phyloP scores from a whole-genome alignment of 2,329 filamentous ascomycete genomes.

The Epichloe sylvatica region DNA sequence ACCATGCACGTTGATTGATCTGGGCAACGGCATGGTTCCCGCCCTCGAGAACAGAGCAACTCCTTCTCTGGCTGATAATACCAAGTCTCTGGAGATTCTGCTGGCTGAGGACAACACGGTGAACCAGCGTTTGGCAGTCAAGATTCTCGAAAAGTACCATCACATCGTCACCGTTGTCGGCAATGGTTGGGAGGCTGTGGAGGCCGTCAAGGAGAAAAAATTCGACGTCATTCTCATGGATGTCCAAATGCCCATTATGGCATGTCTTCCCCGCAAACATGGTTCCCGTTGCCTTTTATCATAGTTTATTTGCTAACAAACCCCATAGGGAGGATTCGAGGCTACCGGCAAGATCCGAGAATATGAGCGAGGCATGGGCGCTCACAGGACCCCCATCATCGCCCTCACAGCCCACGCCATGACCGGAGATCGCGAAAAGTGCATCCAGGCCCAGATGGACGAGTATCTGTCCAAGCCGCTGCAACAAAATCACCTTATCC shows the following conservation, averaged over 20 bases:
- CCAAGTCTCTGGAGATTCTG: slow-evolving; percentile 87
- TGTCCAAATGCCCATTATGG: slow-evolving; percentile 99
- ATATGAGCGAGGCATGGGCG: slow-evolving; percentile 70
- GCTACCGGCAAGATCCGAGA: slow-evolving; percentile 93
- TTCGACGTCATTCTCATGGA: slow-evolving; percentile 99
- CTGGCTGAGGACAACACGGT: slow-evolving; percentile 95
- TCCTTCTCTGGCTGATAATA: slow-evolving; percentile 82
- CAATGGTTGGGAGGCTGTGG: slow-evolving; percentile 85
- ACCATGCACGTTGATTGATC: slow-evolving; percentile 82
- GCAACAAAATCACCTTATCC: slow-evolving; percentile 93
- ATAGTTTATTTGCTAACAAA: slow-evolving; percentile 20
- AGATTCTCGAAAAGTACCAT: slow-evolving; percentile 95
- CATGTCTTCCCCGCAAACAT: slow-evolving; percentile 18
- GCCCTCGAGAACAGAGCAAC: slow-evolving; percentile 87
- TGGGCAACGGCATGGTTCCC: slow-evolving; percentile 92
- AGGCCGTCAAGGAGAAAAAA: slow-evolving; percentile 80
- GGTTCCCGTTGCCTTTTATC: background rate
- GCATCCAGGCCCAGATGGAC: slow-evolving; percentile 97
- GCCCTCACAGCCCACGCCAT: slow-evolving; percentile 95
- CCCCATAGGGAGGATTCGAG: slow-evolving; percentile 75
- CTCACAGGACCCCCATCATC: slow-evolving; percentile 84
- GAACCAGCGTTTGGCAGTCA: slow-evolving; percentile 89
- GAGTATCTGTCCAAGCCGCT: slow-evolving; percentile 95
- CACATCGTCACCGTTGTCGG: slow-evolving; percentile 85
- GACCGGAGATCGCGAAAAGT: slow-evolving; percentile 96